Base-by-base conservation (phyloP, 768 basidiomycete species). In the Mycena albidolilacea region DNA sequence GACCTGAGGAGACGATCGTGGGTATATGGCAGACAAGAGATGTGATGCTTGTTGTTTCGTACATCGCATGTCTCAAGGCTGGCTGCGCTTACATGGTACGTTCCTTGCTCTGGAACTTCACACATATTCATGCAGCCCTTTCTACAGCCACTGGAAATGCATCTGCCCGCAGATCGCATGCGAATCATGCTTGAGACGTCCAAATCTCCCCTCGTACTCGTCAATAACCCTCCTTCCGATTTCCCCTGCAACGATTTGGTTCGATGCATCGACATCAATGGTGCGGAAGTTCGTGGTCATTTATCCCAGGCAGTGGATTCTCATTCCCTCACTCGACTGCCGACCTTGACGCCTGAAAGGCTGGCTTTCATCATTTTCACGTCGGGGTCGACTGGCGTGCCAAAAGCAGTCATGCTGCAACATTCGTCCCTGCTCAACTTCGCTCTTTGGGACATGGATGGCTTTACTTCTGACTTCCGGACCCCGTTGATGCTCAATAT, bases 21-120 rank as follows among this genome's bases (percentile, higher is more conserved):
- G 57, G 57, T 39, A 39, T 59, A 59, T 59, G 57, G 57, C 57
- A 59, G 57, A 59, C 57, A 59, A 59, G 57, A 59, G 57, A 59
- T 59, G 57, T 59, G 57, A 59, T 59, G 57, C 57, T 59, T 39
- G 57, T 59, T 59, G 57, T 59, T 59, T 59, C 57, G 57, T 59
- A 59, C 37, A 59, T 59, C 57, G 57, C 57, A 59, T 59, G 57
- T 59, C 57, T 59, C 57, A 59, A 59, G 57, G 57, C 57, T 59
- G 57, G 57, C 57, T 59, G 57, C 57, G 57, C 57, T 37, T 59
- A 59, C 57, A 59, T 59, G 57, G 57, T 59, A 10, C 38, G 57
- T 59, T 59, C 57, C 39, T 59, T 59, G 37, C 37, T 59, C 57
- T 59, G 38, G 57, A 59, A 38, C 37, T 39, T 59, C 57, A 59